Evolutionary conservation across 768 basidiomycete genomes (phyloP).

Genomic region (Boletus pseudopeckii): DNA sequence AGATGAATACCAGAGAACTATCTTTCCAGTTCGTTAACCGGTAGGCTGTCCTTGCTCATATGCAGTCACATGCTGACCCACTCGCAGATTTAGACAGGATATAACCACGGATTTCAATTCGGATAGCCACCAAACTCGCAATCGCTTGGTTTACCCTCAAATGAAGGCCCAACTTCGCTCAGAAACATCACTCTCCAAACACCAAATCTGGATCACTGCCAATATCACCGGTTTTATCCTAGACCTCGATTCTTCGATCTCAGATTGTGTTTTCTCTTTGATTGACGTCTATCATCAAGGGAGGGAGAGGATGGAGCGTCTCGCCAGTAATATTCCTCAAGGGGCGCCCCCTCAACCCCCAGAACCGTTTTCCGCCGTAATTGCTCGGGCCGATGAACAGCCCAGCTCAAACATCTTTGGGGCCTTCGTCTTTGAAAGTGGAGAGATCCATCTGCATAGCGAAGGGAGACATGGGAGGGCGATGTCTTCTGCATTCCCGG

Average conservation of each 20-base stretch:
- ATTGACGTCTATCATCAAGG: slow-evolving; percentile 83
- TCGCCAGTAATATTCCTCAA: slow-evolving; percentile 56
- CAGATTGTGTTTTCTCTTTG: slow-evolving; percentile 75
- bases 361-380: slow-evolving; percentile 4
- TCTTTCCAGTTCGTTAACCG: slow-evolving; percentile 82
- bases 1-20: slow-evolving; percentile 66
- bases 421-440: slow-evolving; percentile 78
- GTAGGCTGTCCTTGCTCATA: slow-evolving; percentile 40
- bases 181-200: slow-evolving; percentile 43
- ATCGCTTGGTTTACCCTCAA: slow-evolving; percentile 74
- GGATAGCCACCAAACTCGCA: slow-evolving; percentile 62
- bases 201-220: slow-evolving; percentile 59
- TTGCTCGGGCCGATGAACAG: slow-evolving; percentile 15
- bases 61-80: slow-evolving; percentile 3
- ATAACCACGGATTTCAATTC: slow-evolving; percentile 66
- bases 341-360: slow-evolving; percentile 7
- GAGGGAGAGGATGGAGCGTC: slow-evolving; percentile 67
- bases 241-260: slow-evolving; percentile 78
- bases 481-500: slow-evolving; percentile 35
- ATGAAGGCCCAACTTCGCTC: slow-evolving; percentile 74
- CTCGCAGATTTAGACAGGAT: slow-evolving; percentile 72
- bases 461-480: slow-evolving; percentile 40
- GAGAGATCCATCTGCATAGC: slow-evolving; percentile 74
- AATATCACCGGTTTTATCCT: slow-evolving; percentile 82
- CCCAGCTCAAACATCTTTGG: slow-evolving; percentile 60